Conservation (phyloP, 2,329 filamentous ascomycete species). For the Tolypocladium paradoxum region DNA sequence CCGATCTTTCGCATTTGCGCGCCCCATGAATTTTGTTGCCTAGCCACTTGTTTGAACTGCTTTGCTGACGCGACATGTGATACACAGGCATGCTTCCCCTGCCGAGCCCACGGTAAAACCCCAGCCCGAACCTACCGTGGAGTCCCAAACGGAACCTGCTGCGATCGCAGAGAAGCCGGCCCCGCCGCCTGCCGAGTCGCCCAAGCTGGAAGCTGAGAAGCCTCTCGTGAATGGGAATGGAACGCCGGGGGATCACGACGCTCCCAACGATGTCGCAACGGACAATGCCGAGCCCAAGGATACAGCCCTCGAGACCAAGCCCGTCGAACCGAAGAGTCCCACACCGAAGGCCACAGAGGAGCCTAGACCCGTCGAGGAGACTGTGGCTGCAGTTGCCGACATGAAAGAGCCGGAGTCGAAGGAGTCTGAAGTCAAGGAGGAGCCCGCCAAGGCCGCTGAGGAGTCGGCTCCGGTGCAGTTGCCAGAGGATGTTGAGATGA, state of each 20-base stretch:
- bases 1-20: slow-evolving; percentile 1
- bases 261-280: slow-evolving; percentile 2
- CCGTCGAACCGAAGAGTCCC: not conserved
- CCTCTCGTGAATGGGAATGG: slow-evolving; percentile 8
- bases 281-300: not conserved
- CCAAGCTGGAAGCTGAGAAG: slow-evolving; percentile 5
- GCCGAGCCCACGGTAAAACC: slow-evolving; percentile 2
- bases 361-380: not conserved
- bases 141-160: slow-evolving; percentile 6
- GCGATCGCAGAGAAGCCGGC: not conserved
- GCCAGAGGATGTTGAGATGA: slow-evolving; percentile 15
- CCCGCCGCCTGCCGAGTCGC: not conserved
- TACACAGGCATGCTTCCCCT: slow-evolving; percentile 3
- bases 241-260: not conserved
- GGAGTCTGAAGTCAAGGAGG: not conserved
- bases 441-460: not conserved
- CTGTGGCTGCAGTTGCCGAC: not conserved
- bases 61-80: slow-evolving; percentile 12
- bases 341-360: slow-evolving; percentile 1
- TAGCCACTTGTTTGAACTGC: not conserved
- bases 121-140: slow-evolving; percentile 6
- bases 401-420: not conserved
- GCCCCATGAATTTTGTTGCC: not conserved
- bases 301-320: not conserved
- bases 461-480: slow-evolving; percentile 3